A percentile compares a stretch with the other conserved stretches of the same genome.
phyloP scores from a whole-genome alignment of 257 asterid genomes.

The Henckelia pumila region DNA sequence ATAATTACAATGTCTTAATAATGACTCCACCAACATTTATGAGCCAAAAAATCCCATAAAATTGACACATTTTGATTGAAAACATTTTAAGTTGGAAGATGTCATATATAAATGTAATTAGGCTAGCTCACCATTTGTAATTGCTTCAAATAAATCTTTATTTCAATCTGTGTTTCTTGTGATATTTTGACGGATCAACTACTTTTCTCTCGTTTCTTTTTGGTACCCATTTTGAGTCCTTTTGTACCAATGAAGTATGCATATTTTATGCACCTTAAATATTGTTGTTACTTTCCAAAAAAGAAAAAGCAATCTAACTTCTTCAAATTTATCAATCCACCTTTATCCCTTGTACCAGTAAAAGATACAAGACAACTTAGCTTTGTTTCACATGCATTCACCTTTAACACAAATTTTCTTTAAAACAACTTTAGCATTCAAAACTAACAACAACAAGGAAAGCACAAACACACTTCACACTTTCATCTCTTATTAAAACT shows the following conservation, averaged over 20 bases:
- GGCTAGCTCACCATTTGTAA: not conserved
- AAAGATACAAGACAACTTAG: slow-evolving; percentile 62
- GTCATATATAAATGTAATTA: not conserved
- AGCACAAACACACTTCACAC: slow-evolving; percentile 52
- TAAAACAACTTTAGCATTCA: slow-evolving; percentile 43
- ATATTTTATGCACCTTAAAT: slow-evolving; percentile 4
- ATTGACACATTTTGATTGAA: not conserved
- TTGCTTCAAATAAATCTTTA: not conserved
- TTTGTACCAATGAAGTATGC: not conserved
- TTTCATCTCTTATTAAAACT: slow-evolving; percentile 40
- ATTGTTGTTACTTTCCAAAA: slow-evolving; percentile 39
- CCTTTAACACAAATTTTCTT: slow-evolving; percentile 46
- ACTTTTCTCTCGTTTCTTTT: not conserved
- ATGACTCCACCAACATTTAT: slow-evolving; percentile 9
- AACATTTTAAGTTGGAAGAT: not conserved
- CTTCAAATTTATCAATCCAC: slow-evolving; percentile 45
- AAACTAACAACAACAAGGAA: slow-evolving; percentile 84
- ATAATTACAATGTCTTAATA: slow-evolving; percentile 17
- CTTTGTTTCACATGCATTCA: slow-evolving; percentile 93
- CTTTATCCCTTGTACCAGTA: slow-evolving; percentile 51
- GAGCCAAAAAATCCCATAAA: slow-evolving; percentile 2
- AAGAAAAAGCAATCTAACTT: slow-evolving; percentile 54
- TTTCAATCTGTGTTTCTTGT: not conserved
- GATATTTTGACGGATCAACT: no score
- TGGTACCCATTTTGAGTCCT: not conserved